Base-by-base conservation (phyloP, 345 rosid genomes). In the Kandelia obovata region DNA sequence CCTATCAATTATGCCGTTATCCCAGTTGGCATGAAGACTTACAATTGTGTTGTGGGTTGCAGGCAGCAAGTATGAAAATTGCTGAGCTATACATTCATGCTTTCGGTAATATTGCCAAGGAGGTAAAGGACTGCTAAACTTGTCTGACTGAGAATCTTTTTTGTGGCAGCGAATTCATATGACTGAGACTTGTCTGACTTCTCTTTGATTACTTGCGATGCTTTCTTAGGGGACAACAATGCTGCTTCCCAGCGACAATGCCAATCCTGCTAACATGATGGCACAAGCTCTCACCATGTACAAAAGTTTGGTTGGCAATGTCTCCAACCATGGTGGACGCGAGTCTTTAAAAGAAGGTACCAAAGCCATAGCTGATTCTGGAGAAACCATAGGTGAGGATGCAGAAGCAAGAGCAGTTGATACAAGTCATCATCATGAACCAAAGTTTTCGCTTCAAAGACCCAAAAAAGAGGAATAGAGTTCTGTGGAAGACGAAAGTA, bases 51-150 rank as follows among this genome's bases (percentile, higher is more conserved):
- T 73, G 56, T 57, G 43, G 53, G 61, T 63, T 79, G 73, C 92
- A 95, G 97, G 97, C 97, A 28, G 97, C 97, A 21, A 87, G 96
- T 78, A 75, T 89, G 80, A 95, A 83, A 79, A 69, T 90, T 71
- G 96, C 98, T 11, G 98, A 92, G 74, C 96, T 92, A 66, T 95
- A 95, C 66, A 71, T 92, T 69, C 80, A 83, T 3, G 97, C 99
- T 49, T 95, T 92, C 35, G 78, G 97, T 60, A 89, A 95, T 43
- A 88, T 95, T 71, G 99, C 97, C 62, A 90, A 95, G 78, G 79
- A 90, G 94, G 99, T 92, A 81, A 84, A 19, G 19, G 65, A 34
- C 30, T 16, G 23, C 25, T 21, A 49, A 43, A 15, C 19, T 43
- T 21, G 21, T 21, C 21, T 21, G 21, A 21, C 21, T 21, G 21